Percentiles rank a stretch among this genome's conserved stretches.
Evolutionary conservation across 2,329 filamentous ascomycete species (phyloP).

Genomic region (Curvularia eragrostidis): DNA sequence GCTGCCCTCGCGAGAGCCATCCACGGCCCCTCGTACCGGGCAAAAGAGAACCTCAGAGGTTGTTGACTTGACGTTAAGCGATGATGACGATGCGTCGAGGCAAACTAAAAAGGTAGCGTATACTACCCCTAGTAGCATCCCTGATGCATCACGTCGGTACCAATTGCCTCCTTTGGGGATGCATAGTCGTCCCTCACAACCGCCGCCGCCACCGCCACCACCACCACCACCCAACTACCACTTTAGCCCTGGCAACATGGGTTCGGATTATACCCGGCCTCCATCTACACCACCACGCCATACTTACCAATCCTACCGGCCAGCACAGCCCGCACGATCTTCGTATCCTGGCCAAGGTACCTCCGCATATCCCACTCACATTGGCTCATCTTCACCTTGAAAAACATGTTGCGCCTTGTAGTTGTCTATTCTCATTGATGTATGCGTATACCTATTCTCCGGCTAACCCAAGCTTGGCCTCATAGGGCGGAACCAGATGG

Average conservation of each 20-base stretch:
- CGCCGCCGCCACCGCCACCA: slow-evolving; percentile 23
- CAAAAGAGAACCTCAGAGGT: slow-evolving; percentile 56
- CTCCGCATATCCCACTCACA: slow-evolving; percentile 35
- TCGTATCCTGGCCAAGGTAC: slow-evolving; percentile 36
- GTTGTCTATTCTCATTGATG: slow-evolving; percentile 22
- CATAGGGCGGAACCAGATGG: slow-evolving; percentile 27
- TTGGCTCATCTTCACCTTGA: slow-evolving; percentile 39
- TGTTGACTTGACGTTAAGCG: slow-evolving; percentile 58
- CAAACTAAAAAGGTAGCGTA: slow-evolving; percentile 52
- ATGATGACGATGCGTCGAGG: slow-evolving; percentile 54
- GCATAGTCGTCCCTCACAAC: slow-evolving; percentile 24
- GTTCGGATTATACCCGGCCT: slow-evolving; percentile 30
- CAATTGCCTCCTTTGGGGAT: slow-evolving; percentile 32
- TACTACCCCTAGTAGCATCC: slow-evolving; percentile 47
- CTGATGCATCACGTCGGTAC: slow-evolving; percentile 42
- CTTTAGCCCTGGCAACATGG: slow-evolving; percentile 22
- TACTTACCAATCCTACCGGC: slow-evolving; percentile 29
- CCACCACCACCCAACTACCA: slow-evolving; percentile 25
- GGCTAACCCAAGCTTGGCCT: slow-evolving; percentile 32
- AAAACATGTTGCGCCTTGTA: slow-evolving; percentile 15
- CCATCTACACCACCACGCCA: slow-evolving; percentile 29
- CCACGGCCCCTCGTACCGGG: slow-evolving; percentile 43
- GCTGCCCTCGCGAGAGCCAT: slow-evolving; percentile 54
- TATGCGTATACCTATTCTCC: slow-evolving; percentile 21
- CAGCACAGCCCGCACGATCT: slow-evolving; percentile 32